These are phyloP conservation scores for Phylloporus sp. DNA, from an alignment of 768 basidiomycete species.

Conservation along the genomic window DNA sequence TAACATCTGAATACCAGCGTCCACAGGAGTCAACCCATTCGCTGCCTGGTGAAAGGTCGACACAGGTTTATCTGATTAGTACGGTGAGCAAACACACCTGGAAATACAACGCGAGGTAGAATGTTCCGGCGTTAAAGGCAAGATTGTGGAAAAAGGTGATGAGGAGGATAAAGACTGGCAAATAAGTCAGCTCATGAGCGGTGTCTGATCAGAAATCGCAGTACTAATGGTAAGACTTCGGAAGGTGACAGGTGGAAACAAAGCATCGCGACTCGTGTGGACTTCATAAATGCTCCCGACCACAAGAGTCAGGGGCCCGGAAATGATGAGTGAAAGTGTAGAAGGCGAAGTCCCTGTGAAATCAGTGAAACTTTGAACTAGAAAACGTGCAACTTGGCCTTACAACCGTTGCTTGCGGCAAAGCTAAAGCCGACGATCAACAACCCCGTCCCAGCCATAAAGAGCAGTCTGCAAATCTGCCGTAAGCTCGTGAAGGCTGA, in stretches of 20 bases:
- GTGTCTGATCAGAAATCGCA: constrained; percentile 20
- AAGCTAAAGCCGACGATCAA: constrained; percentile 81
- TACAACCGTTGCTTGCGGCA: constrained; percentile 66
- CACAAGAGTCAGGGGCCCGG: constrained; percentile 53
- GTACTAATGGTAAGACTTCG: constrained; percentile 56
- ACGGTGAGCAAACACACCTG: constrained; percentile 47
- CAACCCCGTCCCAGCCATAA: constrained; percentile 70
- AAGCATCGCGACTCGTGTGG: constrained; percentile 59
- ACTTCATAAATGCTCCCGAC: constrained; percentile 66
- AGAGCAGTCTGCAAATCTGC: constrained; percentile 49
- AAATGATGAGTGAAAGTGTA: constrained; percentile 56
- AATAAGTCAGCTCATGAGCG: constrained; percentile 9
- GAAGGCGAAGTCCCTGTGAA: constrained; percentile 57
- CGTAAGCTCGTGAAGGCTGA: constrained; percentile 18
- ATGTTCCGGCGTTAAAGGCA: constrained; percentile 80
- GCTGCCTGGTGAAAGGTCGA: constrained; percentile 47
- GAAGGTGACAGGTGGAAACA: constrained; percentile 68
- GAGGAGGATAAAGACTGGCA: constrained; percentile 57
- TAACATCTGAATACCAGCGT: constrained; percentile 70
- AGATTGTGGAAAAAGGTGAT: constrained; percentile 80
- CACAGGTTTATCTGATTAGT: constrained; percentile 1
- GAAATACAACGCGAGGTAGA: constrained; percentile 79
- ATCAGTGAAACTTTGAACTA: constrained; percentile 11
- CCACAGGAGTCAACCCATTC: constrained; percentile 62
- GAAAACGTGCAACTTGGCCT: constrained; percentile 24